Conservation (phyloP, 2,329 filamentous ascomycete species). For the Dactylellina sp. region DNA sequence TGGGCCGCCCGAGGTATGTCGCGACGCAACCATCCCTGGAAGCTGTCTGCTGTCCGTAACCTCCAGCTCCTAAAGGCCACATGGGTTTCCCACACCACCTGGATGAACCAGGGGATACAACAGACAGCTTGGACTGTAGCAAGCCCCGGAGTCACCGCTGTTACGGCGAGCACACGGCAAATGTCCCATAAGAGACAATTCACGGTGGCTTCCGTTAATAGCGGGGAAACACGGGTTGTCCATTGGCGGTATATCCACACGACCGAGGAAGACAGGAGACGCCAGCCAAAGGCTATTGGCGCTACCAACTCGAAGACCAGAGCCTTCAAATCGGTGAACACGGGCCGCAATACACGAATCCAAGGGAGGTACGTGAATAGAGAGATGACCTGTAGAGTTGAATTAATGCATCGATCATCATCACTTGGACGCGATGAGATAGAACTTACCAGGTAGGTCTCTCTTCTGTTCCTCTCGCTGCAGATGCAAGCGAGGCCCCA, state of each 20-base stretch:
- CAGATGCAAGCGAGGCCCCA: constrained; percentile 44
- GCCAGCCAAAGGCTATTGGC: constrained; percentile 19
- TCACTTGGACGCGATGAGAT: background rate
- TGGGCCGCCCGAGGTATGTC: constrained; percentile 4
- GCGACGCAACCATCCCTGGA: constrained; percentile 8
- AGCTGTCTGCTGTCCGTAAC: constrained; percentile 7
- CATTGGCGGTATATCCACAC: constrained; percentile 1
- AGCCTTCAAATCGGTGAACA: constrained; percentile 11
- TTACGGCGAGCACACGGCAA: background rate
- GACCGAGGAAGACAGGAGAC: constrained; percentile 13
- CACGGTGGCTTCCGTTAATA: background rate
- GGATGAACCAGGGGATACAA: constrained; percentile 17
- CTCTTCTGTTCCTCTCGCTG: constrained; percentile 23
- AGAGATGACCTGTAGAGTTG: constrained; percentile 18
- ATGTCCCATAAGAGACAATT: background rate
- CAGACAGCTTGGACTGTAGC: constrained; percentile 7
- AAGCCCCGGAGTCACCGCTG: constrained; percentile 7
- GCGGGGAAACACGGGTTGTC: constrained; percentile 1
- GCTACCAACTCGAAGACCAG: constrained; percentile 1
- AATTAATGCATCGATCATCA: background rate
- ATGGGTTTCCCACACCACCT: constrained; percentile 17
- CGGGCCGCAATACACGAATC: background rate
- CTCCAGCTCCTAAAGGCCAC: constrained; percentile 33
- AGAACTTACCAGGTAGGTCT: constrained; percentile 29
- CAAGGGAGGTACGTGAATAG: background rate